These are phyloP conservation scores for Exophiala sideris DNA, from an alignment of 2,329 filamentous ascomycete species.

Conservation along the genomic window DNA sequence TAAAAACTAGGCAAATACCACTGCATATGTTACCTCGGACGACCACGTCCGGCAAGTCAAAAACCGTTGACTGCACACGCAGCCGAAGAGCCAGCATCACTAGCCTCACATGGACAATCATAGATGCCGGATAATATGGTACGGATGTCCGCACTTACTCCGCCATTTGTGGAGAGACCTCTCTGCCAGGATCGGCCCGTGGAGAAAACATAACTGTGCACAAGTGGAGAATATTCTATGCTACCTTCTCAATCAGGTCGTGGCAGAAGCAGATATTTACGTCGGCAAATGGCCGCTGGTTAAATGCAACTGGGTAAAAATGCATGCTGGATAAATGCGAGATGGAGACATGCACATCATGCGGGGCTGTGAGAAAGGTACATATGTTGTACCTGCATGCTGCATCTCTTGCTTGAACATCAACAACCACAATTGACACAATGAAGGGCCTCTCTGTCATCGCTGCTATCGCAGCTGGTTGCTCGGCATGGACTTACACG, in stretches of 20 bases:
- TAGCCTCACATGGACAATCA: not conserved
- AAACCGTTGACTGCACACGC: no score
- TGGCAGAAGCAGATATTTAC: not conserved
- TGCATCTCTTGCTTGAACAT: slow-evolving; percentile 1
- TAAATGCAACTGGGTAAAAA: slow-evolving; percentile 3
- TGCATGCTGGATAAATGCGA: not conserved
- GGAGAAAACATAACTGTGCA: not conserved
- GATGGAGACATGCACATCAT: not conserved
- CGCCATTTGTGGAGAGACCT: no score
- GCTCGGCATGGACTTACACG: slow-evolving; percentile 13
- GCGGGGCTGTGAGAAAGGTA: slow-evolving; percentile 7
- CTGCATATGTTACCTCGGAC: no score
- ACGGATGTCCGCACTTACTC: not conserved
- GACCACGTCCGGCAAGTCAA: no score
- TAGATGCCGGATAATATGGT: not conserved
- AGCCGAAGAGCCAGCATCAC: no score
- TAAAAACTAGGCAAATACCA: not conserved
- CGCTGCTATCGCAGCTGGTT: slow-evolving; percentile 2
- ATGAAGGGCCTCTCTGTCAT: slow-evolving; percentile 12
- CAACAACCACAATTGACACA: slow-evolving; percentile 1
- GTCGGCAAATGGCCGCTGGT: slow-evolving; percentile 12
- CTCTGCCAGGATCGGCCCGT: not conserved
- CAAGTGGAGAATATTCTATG: not conserved
- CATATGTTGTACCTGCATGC: slow-evolving; percentile 15
- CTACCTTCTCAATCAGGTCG: not conserved